These are phyloP conservation scores for Citrullus colocynthis DNA, from an alignment of 306 rosid genomes.

Conservation along the genomic window DNA sequence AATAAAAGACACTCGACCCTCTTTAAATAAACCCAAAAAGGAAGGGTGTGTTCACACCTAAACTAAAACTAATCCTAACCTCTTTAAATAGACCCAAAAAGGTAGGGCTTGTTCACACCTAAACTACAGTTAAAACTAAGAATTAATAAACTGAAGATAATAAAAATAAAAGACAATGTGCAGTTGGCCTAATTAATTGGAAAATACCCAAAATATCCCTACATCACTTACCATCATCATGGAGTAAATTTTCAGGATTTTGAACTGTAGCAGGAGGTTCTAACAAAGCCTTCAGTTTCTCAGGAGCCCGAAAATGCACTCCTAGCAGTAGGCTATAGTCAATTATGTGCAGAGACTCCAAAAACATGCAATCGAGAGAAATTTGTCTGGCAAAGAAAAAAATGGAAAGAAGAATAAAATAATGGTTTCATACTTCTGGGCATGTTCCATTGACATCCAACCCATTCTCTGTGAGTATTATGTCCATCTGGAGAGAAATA, in stretches of 20 bases:
- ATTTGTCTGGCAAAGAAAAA: slow-evolving; percentile 57
- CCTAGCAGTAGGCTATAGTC: slow-evolving; percentile 97
- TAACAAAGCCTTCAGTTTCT: slow-evolving; percentile 51
- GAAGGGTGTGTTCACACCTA: too few relatives aligned
- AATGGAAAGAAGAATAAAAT: background rate
- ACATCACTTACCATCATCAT: slow-evolving; percentile 28
- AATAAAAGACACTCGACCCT: too few relatives aligned
- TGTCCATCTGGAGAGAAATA: background rate
- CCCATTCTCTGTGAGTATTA: background rate
- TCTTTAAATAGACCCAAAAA: too few relatives aligned
- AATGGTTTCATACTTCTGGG: background rate
- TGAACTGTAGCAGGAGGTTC: slow-evolving; percentile 32
- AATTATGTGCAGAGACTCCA: slow-evolving; percentile 78
- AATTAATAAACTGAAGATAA: too few relatives aligned
- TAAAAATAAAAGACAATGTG: too few relatives aligned
- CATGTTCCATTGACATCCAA: background rate
- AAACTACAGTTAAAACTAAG: too few relatives aligned
- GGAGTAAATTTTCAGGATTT: slow-evolving; percentile 18
- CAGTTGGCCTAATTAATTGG: too few relatives aligned
- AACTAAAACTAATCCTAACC: too few relatives aligned
- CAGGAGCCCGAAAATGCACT: slow-evolving; percentile 90
- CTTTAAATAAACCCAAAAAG: too few relatives aligned
- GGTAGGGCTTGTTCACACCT: too few relatives aligned
- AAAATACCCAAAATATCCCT: too few relatives aligned
- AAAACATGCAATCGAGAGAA: slow-evolving; percentile 63